Evolutionary conservation across 371 early-diverging fungal genomes (phyloP), one percentile per base, ranked within the genome.

Genomic region (Mucor circinelloides): DNA sequence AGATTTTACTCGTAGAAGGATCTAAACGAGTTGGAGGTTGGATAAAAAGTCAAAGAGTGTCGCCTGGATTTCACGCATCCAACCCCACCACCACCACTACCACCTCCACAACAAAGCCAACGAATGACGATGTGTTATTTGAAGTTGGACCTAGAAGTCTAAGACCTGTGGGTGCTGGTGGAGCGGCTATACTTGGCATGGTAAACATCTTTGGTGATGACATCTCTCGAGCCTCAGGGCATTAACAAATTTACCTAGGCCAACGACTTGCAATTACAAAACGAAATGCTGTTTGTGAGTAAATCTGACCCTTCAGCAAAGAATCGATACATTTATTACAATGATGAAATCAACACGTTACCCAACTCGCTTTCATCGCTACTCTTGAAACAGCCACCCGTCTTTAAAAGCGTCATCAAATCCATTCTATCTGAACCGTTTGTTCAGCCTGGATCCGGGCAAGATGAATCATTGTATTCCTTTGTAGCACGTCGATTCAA

Each of bases 61-160:
- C 61, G 1, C 73, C 73, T 15, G 62, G 62, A 6, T 50, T 34
- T 50, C 62, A 61, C 48, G 9, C 50, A 6, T 34, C 57, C n/a
- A n/a, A n/a, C n/a, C n/a, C n/a, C n/a, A n/a, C n/a, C n/a, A n/a
- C n/a, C n/a, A n/a, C n/a, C n/a, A n/a, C n/a, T 6, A 6, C 8
- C 6, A 3, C 28, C 17, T 28, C 15, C 17, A 3, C 32, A 6
- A 17, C 60, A 28, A 10, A 27, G 9, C 30, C 42, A 27, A 19
- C 30, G 2, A 17, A n/a, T 30, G 46, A 60, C 46, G n/a, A 56
- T 59, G 66, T 91, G 21, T 77, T 94, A 6, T 87, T 91, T 57
- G 98, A 97, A 71, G 79, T 79, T 34, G 98, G 98, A 0, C 96
- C 97, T 7, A 83, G 98, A 36, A 94, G 94, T 6, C 75, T 97